These are phyloP conservation scores for Cerioporus squamosus DNA, from an alignment of 1,284 basidiomycete species.

Conservation along the genomic window DNA sequence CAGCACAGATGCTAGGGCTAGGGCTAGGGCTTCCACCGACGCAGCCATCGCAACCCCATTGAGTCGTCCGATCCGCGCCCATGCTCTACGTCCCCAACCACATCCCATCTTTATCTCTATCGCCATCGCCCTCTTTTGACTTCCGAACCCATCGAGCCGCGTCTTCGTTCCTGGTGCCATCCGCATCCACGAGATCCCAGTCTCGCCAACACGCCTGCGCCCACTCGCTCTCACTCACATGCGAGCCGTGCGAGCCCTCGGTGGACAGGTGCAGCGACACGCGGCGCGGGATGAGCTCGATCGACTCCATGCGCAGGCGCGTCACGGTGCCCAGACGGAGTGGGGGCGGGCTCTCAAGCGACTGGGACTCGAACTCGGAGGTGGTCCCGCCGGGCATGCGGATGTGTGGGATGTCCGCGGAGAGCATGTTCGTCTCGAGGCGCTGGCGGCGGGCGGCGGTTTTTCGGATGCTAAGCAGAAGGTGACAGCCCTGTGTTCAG, in stretches of 20 bases:
- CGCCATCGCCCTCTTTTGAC: too few relatives aligned
- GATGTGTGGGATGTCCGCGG: conserved; percentile 1
- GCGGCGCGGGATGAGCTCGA: conserved; percentile 9
- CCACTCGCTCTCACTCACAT: neutral
- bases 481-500: conserved; percentile 17
- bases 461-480: conserved; percentile 20
- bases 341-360: neutral
- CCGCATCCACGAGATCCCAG: neutral
- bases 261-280: neutral
- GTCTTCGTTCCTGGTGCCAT: neutral
- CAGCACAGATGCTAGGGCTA: too few relatives aligned
- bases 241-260: neutral
- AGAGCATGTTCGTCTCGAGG: conserved; percentile 8
- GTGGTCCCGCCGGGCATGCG: neutral
- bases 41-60: neutral
- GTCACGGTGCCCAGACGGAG: neutral
- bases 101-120: neutral
- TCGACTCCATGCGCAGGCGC: neutral
- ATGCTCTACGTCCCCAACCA: neutral
- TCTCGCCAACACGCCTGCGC: neutral
- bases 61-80: neutral
- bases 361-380: neutral
- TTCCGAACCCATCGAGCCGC: too few relatives aligned
- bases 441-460: conserved; percentile 11
- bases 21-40: conserved; percentile 2